These are phyloP conservation scores for Carex pumila DNA, from an alignment of 176 grass and related monocot genomes.

Conservation along the genomic window DNA sequence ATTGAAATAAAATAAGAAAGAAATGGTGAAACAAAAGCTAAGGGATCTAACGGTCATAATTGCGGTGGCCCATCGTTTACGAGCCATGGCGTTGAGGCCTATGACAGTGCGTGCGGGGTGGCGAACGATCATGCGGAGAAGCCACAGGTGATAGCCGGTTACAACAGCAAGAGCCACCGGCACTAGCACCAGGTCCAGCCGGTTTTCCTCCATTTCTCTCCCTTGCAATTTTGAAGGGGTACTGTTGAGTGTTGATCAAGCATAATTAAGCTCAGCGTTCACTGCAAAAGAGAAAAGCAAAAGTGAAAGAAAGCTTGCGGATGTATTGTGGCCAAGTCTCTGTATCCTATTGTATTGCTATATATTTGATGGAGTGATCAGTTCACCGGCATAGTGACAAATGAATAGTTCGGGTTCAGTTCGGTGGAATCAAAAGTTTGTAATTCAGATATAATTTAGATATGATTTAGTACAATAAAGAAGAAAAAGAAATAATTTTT, in stretches of 20 bases:
- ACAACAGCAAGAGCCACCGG: constrained; percentile 44
- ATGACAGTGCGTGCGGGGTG: constrained; percentile 46
- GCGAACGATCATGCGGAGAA: constrained; percentile 44
- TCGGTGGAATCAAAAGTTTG: too few species aligned
- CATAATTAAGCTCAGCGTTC: neutral
- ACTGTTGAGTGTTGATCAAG: neutral
- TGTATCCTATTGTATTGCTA: neutral
- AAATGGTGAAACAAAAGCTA: too few species aligned
- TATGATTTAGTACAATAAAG: too few species aligned
- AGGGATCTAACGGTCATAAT: constrained; percentile 62
- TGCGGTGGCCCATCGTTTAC: constrained; percentile 52
- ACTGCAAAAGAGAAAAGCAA: too few species aligned
- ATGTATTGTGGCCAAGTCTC: neutral
- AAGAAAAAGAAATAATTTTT: too few species aligned
- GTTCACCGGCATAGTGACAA: too few species aligned
- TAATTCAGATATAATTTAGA: too few species aligned
- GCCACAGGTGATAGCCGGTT: constrained; percentile 54
- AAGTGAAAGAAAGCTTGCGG: neutral
- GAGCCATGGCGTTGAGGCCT: constrained; percentile 58
- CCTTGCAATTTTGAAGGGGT: neutral
- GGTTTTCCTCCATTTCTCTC: constrained; percentile 35
- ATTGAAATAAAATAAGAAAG: neutral
- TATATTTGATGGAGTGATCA: neutral
- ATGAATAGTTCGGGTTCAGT: too few species aligned
- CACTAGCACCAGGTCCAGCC: constrained; percentile 69